A percentile compares a stretch with the other conserved stretches of the same genome.
phyloP scores from a whole-genome alignment of 176 grass and related monocot genomes.

The Zea mays region Zm-B73-REFERENCE-NAM-5.0 NC_050097.1:202073501-202074000 shows the following conservation, averaged over 20 bases:
- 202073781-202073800: not conserved
- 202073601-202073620: not conserved
- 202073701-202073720: constrained; percentile 1
- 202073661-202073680: not conserved
- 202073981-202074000: constrained; percentile 35
- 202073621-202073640: not conserved
- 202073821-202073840: constrained; percentile 21
- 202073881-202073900: constrained; percentile 35
- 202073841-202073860: not conserved
- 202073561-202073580: not conserved
- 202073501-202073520: not conserved
- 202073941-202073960: constrained; percentile 16
- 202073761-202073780: not conserved
- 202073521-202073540: not conserved
- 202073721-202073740: not conserved
- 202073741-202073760: not conserved
- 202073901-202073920: constrained; percentile 23
- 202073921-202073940: constrained; percentile 36
- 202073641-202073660: not conserved
- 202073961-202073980: not conserved
- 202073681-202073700: not conserved
- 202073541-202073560: not conserved
- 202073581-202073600: not conserved
- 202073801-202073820: not conserved
- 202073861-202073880: constrained; percentile 9